A percentile compares a stretch with the other conserved stretches of the same genome.
phyloP scores from a whole-genome alignment of 192 early-diverging fungal genomes.

The Cetraspora pellucida region DNA sequence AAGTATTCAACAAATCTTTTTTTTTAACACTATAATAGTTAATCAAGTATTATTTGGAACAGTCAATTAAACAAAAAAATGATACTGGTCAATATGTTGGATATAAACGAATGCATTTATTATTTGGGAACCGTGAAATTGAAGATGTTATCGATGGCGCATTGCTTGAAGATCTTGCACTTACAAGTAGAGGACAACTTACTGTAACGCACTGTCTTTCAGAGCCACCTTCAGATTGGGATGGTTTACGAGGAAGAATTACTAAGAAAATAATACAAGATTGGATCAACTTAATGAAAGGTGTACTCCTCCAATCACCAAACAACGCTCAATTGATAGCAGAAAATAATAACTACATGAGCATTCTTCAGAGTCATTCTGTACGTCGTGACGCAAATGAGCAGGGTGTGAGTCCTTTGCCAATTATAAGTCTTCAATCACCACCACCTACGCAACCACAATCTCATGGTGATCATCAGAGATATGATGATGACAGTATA shows the following conservation, averaged over 20 bases:
- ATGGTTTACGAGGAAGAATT: background rate
- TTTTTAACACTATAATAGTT: background rate
- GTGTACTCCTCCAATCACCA: background rate
- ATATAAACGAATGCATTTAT: background rate
- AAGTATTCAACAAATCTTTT: background rate
- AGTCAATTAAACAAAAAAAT: background rate
- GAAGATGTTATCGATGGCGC: conserved; percentile 16
- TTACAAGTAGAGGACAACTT: background rate
- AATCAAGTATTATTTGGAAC: conserved; percentile 12
- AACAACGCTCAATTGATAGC: background rate
- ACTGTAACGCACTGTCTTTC: background rate
- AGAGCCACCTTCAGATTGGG: conserved; percentile 1
- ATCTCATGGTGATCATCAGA: no score
- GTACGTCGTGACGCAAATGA: no score
- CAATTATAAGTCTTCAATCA: no score
- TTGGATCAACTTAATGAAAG: background rate
- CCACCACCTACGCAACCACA: no score
- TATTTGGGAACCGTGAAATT: background rate
- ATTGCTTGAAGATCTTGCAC: background rate
- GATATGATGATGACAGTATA: no score
- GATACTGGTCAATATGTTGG: background rate
- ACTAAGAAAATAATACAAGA: background rate
- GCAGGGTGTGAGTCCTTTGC: no score
- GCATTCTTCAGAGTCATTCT: background rate
- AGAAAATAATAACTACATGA: background rate